phyloP scores from a whole-genome alignment of 129 eudicot species.

The Tagetes patula region DNA sequence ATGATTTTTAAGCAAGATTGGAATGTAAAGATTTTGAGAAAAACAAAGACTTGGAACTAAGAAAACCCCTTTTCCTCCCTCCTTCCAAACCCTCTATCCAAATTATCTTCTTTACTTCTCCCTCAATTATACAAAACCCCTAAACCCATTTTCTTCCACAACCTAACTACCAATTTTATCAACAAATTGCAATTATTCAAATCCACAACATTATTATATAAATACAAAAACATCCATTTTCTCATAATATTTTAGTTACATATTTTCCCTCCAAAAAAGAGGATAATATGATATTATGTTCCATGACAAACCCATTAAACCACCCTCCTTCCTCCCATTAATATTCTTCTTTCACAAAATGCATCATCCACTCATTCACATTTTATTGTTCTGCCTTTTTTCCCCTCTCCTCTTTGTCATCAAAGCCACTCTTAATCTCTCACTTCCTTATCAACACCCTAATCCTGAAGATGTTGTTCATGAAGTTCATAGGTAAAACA shows the following conservation, averaged over 20 bases:
- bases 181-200: constrained; percentile 31
- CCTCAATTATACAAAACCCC: constrained; percentile 33
- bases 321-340: constrained; percentile 14
- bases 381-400: constrained; percentile 53
- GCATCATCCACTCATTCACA: constrained; percentile 45
- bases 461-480: constrained; percentile 46
- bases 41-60: constrained; percentile 35
- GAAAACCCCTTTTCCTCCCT: constrained; percentile 19
- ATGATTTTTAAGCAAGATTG: constrained; percentile 40
- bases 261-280: constrained; percentile 32
- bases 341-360: constrained; percentile 35
- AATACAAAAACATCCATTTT: background rate
- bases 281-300: constrained; percentile 27
- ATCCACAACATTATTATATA: background rate
- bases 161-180: constrained; percentile 2
- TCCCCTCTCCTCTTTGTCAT: constrained; percentile 36
- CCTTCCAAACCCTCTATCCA: background rate
- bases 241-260: background rate
- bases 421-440: constrained; percentile 34
- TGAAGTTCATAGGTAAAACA: constrained; percentile 44
- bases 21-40: constrained; percentile 41
- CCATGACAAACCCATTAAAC: constrained; percentile 30
- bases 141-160: constrained; percentile 16
- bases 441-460: constrained; percentile 39
- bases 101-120: constrained; percentile 32